Evolutionary conservation across 139 green algal species (phyloP), one percentile per base, ranked within the genome.

Genomic region (Asterochloris erici): DNA sequence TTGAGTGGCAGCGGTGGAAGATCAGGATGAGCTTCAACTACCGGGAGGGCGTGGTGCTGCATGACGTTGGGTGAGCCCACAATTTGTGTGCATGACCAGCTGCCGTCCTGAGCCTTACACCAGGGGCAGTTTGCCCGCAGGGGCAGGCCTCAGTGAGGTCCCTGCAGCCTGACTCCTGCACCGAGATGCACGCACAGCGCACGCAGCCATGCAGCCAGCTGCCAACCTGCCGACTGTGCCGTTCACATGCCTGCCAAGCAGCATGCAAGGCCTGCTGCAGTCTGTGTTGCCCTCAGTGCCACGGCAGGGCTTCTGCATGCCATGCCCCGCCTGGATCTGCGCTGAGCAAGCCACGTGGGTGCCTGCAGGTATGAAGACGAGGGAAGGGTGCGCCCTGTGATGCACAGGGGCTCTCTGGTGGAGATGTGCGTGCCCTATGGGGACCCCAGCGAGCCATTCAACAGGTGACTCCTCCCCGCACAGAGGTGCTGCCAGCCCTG

Each of bases 31-130:
- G 94, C 61, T 98, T 98, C 88, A 98, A 95, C 77, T 87, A 90
- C 28, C 86, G 95, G 0, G 95, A 98, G 88, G 95, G 95, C 6
- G 90, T 98, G 23, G 93, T 98, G 75, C 90, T 98, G 66, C 91
- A 98, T 87, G 54, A 93, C 28, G 63, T 94, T 12, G 73, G 74
- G 68, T 86, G 74, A 64, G 76, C 70, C 14, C 77, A 17, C 12
- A 38, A 29, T 15, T 0, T 13, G 12, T 28, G 1, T 29, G 24
- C 71, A 29, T 12, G 0, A 11, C 47, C n/a, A 27, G 17, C 71
- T 19, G 9, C 47, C 71, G 60, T 77, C 38, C 38, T 54, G 38
- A 2, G 2, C 38, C 38, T n/a, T 54, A 54, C 4, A 54, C 38
- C 38, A 54, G 6, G 38, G 4, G 38, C 2, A 2, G 4, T 54